Percentiles rank a stretch among this genome's conserved stretches.
These are phyloP conservation scores for Rhododendron griersonianum DNA, from an alignment of 148 eudicot genomes.

Conservation along the genomic window DNA sequence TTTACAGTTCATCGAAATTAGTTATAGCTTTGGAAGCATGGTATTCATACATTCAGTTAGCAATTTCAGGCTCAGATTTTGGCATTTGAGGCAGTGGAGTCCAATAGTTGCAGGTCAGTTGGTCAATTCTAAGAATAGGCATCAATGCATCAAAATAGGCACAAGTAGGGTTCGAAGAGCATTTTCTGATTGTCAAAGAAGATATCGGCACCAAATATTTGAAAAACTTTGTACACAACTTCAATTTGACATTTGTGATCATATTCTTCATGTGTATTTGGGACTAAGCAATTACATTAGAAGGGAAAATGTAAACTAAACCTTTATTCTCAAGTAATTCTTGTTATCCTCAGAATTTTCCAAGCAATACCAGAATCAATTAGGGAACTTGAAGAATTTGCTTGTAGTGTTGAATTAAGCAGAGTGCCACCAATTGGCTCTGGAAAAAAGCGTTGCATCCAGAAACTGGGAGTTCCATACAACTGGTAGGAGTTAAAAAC, in stretches of 20 bases:
- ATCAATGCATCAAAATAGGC: neutral
- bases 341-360: constrained; percentile 32
- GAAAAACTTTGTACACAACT: neutral
- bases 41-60: neutral
- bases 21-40: neutral
- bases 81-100: neutral
- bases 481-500: constrained; percentile 64
- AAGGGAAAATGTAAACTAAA: constrained; percentile 4
- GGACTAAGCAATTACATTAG: neutral
- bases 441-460: constrained; percentile 80
- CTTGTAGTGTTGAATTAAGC: constrained; percentile 44
- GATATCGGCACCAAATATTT: neutral
- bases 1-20: too few species aligned
- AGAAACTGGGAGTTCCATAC: constrained; percentile 92
- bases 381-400: constrained; percentile 42
- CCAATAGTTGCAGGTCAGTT: neutral
- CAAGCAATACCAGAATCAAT: constrained; percentile 76
- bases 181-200: neutral
- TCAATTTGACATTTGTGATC: too few species aligned
- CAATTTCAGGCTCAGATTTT: neutral
- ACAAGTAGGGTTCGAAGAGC: neutral
- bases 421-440: constrained; percentile 74
- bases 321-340: constrained; percentile 75
- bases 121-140: too few species aligned
- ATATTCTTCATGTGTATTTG: neutral